phyloP scores from a whole-genome alignment of 176 grass and related monocot genomes.

The Tillandsia fasciculata region DNA sequence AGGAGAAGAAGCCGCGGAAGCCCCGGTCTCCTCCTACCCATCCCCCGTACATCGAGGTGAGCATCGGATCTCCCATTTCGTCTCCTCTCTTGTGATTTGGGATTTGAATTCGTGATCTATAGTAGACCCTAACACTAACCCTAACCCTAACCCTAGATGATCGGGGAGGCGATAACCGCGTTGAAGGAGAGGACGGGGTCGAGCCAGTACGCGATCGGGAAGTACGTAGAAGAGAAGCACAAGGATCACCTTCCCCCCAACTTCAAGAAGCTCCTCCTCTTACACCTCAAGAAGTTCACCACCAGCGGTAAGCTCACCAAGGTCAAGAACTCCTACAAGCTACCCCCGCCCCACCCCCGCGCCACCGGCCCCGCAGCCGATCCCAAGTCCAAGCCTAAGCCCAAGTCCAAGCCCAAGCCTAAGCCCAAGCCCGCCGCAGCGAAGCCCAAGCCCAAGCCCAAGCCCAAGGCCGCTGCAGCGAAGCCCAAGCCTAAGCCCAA shows the following conservation, averaged over 20 bases:
- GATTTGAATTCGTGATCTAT: neutral
- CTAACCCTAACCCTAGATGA: slow-evolving; percentile 36
- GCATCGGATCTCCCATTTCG: neutral
- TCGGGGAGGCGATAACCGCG: slow-evolving; percentile 56
- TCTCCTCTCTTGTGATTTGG: neutral
- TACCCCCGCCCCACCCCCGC: neutral
- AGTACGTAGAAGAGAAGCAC: slow-evolving; percentile 67
- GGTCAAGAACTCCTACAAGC: slow-evolving; percentile 82
- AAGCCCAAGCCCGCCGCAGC: slow-evolving; percentile 17
- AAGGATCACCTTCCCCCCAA: slow-evolving; percentile 38
- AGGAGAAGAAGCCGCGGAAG: slow-evolving; percentile 32
- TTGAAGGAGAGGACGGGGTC: slow-evolving; percentile 76
- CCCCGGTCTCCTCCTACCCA: slow-evolving; percentile 25
- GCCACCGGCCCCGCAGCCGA: neutral
- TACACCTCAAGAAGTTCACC: slow-evolving; percentile 54
- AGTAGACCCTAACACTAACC: neutral
- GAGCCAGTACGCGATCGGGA: slow-evolving; percentile 63
- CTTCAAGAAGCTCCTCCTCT: slow-evolving; percentile 44
- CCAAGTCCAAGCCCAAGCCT: neutral
- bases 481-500: slow-evolving; percentile 25
- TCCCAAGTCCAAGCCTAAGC: slow-evolving; percentile 7
- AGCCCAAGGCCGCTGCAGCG: slow-evolving; percentile 1
- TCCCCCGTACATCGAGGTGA: slow-evolving; percentile 68
- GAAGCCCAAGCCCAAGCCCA: slow-evolving; percentile 20
- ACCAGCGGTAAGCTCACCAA: slow-evolving; percentile 44